Evolutionary conservation across 805 yeast species (phyloP).

Genomic region (Naumovozyma baii): DNA sequence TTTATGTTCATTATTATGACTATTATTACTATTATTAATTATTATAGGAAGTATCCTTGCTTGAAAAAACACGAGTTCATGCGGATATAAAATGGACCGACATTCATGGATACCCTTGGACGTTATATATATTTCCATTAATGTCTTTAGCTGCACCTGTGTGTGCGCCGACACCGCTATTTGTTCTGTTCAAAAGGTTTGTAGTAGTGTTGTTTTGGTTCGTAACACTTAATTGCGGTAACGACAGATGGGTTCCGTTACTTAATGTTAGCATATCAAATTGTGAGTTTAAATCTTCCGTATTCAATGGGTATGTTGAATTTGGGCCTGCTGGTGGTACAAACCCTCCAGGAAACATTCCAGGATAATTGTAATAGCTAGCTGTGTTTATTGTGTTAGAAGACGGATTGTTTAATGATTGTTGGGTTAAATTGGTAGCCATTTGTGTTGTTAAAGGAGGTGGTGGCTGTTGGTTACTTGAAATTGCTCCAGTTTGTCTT

Average conservation of each 20-base stretch:
- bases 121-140: too few relatives aligned
- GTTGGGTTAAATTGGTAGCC: constrained; percentile 1
- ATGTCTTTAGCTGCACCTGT: too few relatives aligned
- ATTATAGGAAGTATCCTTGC: too few relatives aligned
- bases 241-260: constrained; percentile 23
- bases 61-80: too few relatives aligned
- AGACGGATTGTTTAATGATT: background rate
- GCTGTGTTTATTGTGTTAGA: background rate
- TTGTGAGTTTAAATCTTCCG: constrained; percentile 23
- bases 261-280: constrained; percentile 23
- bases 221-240: constrained; percentile 26
- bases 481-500: constrained; percentile 9
- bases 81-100: too few relatives aligned
- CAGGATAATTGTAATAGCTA: constrained; percentile 26
- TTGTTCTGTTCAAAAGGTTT: background rate
- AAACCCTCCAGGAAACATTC: constrained; percentile 20
- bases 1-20: too few relatives aligned
- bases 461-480: background rate
- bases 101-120: background rate
- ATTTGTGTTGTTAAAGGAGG: background rate
- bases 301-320: constrained; percentile 4
- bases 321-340: background rate
- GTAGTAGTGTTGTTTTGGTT: constrained; percentile 12
- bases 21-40: too few relatives aligned
- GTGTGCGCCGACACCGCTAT: too few relatives aligned